Conservation (phyloP, 2,329 filamentous ascomycete species). For the Exophiala mesophila region DNA sequence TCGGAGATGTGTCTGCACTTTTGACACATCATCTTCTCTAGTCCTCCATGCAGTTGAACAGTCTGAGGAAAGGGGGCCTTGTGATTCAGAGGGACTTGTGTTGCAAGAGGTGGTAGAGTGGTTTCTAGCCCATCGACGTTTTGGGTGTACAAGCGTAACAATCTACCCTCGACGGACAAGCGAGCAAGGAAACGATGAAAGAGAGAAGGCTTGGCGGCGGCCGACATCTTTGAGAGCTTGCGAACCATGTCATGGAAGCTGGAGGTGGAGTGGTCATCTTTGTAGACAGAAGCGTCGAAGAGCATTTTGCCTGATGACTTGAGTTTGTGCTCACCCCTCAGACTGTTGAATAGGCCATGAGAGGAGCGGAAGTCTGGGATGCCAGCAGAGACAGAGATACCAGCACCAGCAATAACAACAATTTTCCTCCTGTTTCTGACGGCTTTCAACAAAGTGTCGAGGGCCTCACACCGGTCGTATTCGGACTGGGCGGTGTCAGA, state of each 20-base stretch:
- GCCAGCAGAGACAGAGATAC: conserved; percentile 93
- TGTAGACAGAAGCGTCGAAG: conserved; percentile 97
- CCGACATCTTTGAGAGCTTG: conserved; percentile 73
- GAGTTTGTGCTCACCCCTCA: conserved; percentile 81
- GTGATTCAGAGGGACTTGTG: conserved; percentile 71
- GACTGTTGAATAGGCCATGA: conserved; percentile 78
- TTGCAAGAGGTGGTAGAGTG: conserved; percentile 70
- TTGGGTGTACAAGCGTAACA: conserved; percentile 89
- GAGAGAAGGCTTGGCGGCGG: conserved; percentile 70
- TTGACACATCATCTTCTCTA: conserved; percentile 94
- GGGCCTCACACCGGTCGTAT: conserved; percentile 53
- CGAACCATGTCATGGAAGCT: conserved; percentile 97
- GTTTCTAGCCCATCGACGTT: conserved; percentile 97
- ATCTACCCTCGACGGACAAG: conserved; percentile 75
- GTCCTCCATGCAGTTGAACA: conserved; percentile 86
- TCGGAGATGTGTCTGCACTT: conserved; percentile 76
- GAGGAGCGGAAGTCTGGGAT: conserved; percentile 96
- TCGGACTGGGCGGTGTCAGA: conserved; percentile 30
- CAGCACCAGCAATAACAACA: conserved; percentile 90
- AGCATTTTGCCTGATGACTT: conserved; percentile 92
- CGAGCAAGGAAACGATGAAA: conserved; percentile 95
- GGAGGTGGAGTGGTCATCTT: conserved; percentile 79
- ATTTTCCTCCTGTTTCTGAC: conserved; percentile 91
- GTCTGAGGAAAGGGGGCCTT: conserved; percentile 92
- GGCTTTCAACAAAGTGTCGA: conserved; percentile 67